Evolutionary conservation across 345 rosid genomes (phyloP).

Genomic region (Aethionema arabicum): DNA sequence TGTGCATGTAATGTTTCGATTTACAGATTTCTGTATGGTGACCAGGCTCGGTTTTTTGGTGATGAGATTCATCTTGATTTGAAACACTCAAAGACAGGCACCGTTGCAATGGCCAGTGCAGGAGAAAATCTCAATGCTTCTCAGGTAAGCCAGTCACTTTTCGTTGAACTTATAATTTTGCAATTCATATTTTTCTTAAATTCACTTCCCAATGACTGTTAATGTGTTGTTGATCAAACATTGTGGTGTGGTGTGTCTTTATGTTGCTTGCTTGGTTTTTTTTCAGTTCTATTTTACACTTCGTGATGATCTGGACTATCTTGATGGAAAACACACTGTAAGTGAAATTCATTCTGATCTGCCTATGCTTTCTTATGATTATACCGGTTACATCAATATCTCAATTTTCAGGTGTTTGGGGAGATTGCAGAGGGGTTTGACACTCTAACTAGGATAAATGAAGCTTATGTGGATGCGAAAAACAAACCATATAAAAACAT

Average conservation of each 20-base stretch:
- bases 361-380: background rate
- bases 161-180: conserved; percentile 3
- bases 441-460: conserved; percentile 80
- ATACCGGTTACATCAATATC: background rate
- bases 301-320: conserved; percentile 89
- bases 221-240: background rate
- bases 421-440: conserved; percentile 93
- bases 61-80: conserved; percentile 91
- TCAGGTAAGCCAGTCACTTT: conserved; percentile 50
- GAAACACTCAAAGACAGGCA: conserved; percentile 79
- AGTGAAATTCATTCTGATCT: conserved; percentile 33
- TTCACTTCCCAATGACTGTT: background rate
- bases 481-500: conserved; percentile 79
- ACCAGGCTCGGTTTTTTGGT: conserved; percentile 82
- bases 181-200: background rate
- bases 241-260: conserved; percentile 13
- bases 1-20: conserved; percentile 1
- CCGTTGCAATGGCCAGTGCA: conserved; percentile 94
- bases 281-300: conserved; percentile 84
- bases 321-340: conserved; percentile 95
- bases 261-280: conserved; percentile 14
- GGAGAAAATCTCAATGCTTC: conserved; percentile 98
- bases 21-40: conserved; percentile 77
- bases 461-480: conserved; percentile 83
- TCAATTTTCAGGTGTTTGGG: conserved; percentile 68